Evolutionary conservation across 305 asterid species (phyloP), one percentile per base, ranked within the genome.

Genomic region (Stenogyne calaminthoides): DNA sequence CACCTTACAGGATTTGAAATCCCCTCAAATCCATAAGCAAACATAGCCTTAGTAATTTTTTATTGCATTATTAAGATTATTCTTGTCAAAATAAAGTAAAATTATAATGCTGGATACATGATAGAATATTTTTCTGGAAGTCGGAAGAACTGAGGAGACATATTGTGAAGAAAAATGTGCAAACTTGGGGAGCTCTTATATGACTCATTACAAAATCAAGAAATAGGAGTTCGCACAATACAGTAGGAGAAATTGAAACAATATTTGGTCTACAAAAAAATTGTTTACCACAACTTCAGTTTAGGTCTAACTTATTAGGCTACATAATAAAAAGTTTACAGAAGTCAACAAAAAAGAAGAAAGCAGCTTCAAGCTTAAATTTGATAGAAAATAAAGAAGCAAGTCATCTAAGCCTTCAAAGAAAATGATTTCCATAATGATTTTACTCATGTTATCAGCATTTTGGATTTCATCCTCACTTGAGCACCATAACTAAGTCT

Each of bases 341-440:
- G 7, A 36, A 5, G 16, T 42, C 18, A 3, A 36, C 25, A 15
- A n/a, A 40, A 71, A 11, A 9, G 7, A 9, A 55, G n/a, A 58
- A 59, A 14, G 46, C 34, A 59, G 46, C 32, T 71, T 56, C 25
- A 15, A 56, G 37, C 15, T 55, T 69, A 56, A 3, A 58, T 11
- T 18, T 64, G 34, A 22, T 19, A 57, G 25, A 20, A 69, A 37
- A 16, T 44, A 66, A 22, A 14, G 6, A 18, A 19, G 18, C 9
- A 69, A 39, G 40, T 69, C 40, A 56, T 39, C 65, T 7, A 69
- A 20, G 34, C 20, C 74, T 56, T 57, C 66, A 44, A 42, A 42
- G 56, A 36, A 40, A 9, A 40, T 42, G 37, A 39, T 7, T 19
- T 64, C 25, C 25, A 64, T 64, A 40, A 47, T 47, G 44, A 66